These are phyloP conservation scores for Botryotinia globosa DNA, from an alignment of 2,329 filamentous ascomycete species.

Conservation along the genomic window DNA sequence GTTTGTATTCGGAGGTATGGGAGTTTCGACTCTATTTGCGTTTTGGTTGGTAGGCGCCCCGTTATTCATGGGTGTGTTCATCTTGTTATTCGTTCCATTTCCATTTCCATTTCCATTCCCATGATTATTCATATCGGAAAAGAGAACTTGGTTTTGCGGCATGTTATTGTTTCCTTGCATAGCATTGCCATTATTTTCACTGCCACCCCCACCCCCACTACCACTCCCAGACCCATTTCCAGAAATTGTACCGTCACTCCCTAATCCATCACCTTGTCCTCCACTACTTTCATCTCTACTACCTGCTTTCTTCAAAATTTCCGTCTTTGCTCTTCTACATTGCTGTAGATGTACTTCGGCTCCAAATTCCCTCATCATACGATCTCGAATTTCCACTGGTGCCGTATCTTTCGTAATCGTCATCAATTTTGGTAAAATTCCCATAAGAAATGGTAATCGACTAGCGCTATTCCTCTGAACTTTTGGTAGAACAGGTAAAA, in stretches of 20 bases:
- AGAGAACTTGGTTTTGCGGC: conserved; percentile 13
- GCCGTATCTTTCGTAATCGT: conserved; percentile 56
- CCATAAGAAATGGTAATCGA: conserved; percentile 54
- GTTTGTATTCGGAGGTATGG: neutral
- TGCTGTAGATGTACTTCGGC: conserved; percentile 39
- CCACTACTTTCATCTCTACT: conserved; percentile 18
- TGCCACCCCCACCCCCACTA: conserved; percentile 24
- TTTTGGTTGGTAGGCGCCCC: conserved; percentile 7
- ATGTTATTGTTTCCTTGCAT: conserved; percentile 3
- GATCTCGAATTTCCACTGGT: conserved; percentile 57
- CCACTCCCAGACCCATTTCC: neutral
- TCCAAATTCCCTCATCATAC: conserved; percentile 44
- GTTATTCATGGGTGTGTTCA: neutral
- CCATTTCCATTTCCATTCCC: neutral
- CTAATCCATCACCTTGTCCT: neutral
- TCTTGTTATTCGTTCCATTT: neutral
- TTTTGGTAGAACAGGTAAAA: conserved; percentile 35
- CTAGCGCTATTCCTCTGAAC: conserved; percentile 37
- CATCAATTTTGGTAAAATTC: conserved; percentile 60
- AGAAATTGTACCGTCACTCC: neutral
- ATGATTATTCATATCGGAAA: conserved; percentile 23
- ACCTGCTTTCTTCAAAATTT: conserved; percentile 35
- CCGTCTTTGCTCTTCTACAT: conserved; percentile 38
- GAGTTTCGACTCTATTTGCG: conserved; percentile 5
- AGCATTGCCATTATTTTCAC: conserved; percentile 26